phyloP scores from a whole-genome alignment of 2,329 filamentous ascomycete genomes.

The Rutstroemia sp. region DNA sequence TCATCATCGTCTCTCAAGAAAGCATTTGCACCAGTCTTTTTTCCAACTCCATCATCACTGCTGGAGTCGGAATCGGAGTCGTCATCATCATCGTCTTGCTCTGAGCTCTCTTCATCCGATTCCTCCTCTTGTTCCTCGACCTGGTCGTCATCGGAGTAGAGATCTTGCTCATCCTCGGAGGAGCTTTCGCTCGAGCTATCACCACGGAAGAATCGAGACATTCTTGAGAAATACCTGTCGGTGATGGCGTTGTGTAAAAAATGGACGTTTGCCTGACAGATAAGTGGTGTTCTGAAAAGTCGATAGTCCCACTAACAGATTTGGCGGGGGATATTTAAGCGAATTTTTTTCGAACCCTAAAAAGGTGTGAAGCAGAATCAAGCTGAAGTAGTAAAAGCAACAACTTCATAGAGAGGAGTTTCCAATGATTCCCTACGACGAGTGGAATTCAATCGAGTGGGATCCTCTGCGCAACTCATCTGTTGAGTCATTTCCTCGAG shows the following conservation, averaged over 20 bases:
- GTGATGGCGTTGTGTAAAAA: neutral
- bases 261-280: neutral
- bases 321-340: slow-evolving; percentile 11
- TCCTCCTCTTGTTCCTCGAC: slow-evolving; percentile 46
- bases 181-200: slow-evolving; percentile 94
- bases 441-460: no score
- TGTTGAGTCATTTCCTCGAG: no score
- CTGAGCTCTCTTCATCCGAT: slow-evolving; percentile 41
- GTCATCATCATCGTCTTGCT: slow-evolving; percentile 44
- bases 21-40: slow-evolving; percentile 63
- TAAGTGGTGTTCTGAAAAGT: neutral
- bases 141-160: slow-evolving; percentile 70
- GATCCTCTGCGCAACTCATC: no score
- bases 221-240: slow-evolving; percentile 40
- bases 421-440: no score
- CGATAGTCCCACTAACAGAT: neutral
- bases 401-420: no score
- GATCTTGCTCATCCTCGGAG: slow-evolving; percentile 88
- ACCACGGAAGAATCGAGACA: slow-evolving; percentile 97
- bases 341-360: slow-evolving; percentile 6
- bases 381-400: no score
- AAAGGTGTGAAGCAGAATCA: neutral
- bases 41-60: slow-evolving; percentile 56
- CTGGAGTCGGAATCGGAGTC: slow-evolving; percentile 41
- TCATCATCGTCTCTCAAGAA: slow-evolving; percentile 79